A percentile compares a stretch with the other conserved stretches of the same genome.
These are phyloP conservation scores for maize (Zea mays) DNA, from an alignment of 176 grass and related monocot species.

Conservation along the genomic window Zm-B73-REFERENCE-NAM-5.0 NC_050101.1:17101501-17102000, in stretches of 20 bases:
- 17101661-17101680: constrained; percentile 68
- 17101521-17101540: constrained; percentile 58
- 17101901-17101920: neutral
- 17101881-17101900: constrained; percentile 7
- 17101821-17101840: constrained; percentile 59
- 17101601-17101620: constrained; percentile 68
- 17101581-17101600: constrained; percentile 65
- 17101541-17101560: constrained; percentile 84
- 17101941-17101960: neutral
- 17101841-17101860: constrained; percentile 11
- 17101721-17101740: constrained; percentile 81
- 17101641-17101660: constrained; percentile 58
- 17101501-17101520: constrained; percentile 61
- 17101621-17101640: constrained; percentile 72
- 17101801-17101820: constrained; percentile 77
- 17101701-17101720: constrained; percentile 65
- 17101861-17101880: constrained; percentile 19
- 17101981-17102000: constrained; percentile 67
- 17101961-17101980: constrained; percentile 46
- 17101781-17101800: constrained; percentile 78
- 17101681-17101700: constrained; percentile 56
- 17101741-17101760: constrained; percentile 51
- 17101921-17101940: too few relatives aligned
- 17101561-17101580: constrained; percentile 64
- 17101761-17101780: constrained; percentile 79